Evolutionary conservation across 2,329 filamentous ascomycete species (phyloP).

Genomic region (Trichophyton simii): DNA sequence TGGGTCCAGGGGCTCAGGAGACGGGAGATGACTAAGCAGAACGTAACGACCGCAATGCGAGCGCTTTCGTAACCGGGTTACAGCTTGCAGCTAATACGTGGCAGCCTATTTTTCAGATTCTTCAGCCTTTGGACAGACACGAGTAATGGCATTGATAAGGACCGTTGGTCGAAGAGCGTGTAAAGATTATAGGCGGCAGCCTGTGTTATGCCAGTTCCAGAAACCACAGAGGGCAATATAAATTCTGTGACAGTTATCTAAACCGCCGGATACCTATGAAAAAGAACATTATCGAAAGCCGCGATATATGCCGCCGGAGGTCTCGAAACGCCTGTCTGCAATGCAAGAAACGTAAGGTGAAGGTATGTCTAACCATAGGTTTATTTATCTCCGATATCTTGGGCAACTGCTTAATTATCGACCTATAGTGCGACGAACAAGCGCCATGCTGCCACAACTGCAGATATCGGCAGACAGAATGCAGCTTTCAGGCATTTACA

Average conservation of each 20-base stretch:
- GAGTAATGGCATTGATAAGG: too few relatives aligned
- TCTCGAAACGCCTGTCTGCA: slow-evolving; percentile 13
- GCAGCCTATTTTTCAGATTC: neutral
- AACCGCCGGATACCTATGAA: neutral
- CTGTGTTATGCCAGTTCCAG: too few relatives aligned
- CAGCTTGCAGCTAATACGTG: neutral
- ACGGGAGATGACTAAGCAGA: too few relatives aligned
- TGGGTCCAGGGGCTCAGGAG: too few relatives aligned
- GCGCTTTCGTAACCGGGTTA: too few relatives aligned
- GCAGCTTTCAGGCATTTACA: slow-evolving; percentile 8
- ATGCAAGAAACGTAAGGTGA: slow-evolving; percentile 13
- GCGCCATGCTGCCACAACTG: slow-evolving; percentile 13
- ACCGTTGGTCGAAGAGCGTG: too few relatives aligned
- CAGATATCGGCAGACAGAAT: slow-evolving; percentile 8
- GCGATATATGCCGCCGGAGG: neutral
- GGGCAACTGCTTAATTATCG: neutral
- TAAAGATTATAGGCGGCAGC: too few relatives aligned
- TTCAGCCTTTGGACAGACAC: too few relatives aligned
- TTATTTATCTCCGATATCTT: neutral
- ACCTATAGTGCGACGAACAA: slow-evolving; percentile 12
- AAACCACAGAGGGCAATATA: too few relatives aligned
- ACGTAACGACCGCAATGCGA: too few relatives aligned
- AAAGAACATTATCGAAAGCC: neutral
- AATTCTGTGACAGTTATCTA: neutral
- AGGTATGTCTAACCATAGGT: neutral